Evolutionary conservation across 208 protist genomes (phyloP), one percentile per base, ranked within the genome.

Genomic region (Trypanosoma conorhini): DNA sequence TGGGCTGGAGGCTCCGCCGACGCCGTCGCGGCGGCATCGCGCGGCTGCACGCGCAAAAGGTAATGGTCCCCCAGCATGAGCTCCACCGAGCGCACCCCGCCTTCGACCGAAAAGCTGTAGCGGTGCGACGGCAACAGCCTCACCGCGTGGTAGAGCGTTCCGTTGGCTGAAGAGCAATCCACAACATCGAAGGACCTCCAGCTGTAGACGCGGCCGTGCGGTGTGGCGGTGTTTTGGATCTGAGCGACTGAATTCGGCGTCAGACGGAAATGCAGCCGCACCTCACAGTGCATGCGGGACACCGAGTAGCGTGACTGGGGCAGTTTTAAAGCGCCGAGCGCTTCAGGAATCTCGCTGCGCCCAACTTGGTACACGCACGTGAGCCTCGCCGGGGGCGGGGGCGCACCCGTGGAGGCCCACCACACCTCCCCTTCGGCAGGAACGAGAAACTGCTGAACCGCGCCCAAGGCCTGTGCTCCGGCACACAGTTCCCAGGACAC

Each of bases 171-270:
- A 51, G 42, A 67, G 46, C 13, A 62, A 35, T 76, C 65, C 21
- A 54, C 31, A 35, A 76, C 31, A 58, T 76, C 72, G 67, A 71
- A 76, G 38, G 72, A 76, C 2, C 38, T 76, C 58, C 22, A 71
- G 44, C 64, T 70, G 50, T 76, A 76, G 24, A 51, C n/a, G 28
- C 46, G 33, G n/a, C 30, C 10, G 31, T 10, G 22, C 38, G 9
- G 1, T 40, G 33, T 31, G 24, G 31, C 19, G 12, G 19, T 10
- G 13, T 64, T 22, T 30, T 48, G 57, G n/a, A 60, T 31, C 50
- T 48, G 13, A 38, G 7, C 21, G 19, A 19, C 1, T 22, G 31
- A n/a, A 4, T 3, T 21, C 33, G 66, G 28, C 22, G 38, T 38
- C 28, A 65, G 21, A 0, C 35, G 24, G 51, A 76, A 76, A 46